Conservation (phyloP, 2,329 filamentous ascomycete species). For the Zymoseptoria ardabiliae region DNA sequence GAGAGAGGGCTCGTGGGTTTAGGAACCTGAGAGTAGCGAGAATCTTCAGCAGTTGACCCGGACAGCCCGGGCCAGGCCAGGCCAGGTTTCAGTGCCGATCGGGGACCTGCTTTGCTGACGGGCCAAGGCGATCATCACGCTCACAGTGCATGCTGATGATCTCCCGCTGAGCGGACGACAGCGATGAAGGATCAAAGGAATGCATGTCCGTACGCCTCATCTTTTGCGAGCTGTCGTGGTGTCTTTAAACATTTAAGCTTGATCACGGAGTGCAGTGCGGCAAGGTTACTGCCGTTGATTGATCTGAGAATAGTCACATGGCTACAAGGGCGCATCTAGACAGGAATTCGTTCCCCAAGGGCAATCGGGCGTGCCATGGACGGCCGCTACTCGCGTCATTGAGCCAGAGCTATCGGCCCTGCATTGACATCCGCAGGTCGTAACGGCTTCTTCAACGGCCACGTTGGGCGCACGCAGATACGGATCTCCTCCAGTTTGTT, state of each 20-base stretch:
- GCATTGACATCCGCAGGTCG: constrained; percentile 8
- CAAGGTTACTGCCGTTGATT: constrained; percentile 11
- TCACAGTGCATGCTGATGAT: background rate
- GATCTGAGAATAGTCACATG: constrained; percentile 19
- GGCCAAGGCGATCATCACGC: background rate
- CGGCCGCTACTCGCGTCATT: constrained; percentile 24
- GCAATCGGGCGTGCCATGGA: constrained; percentile 28
- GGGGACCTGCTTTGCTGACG: constrained; percentile 4
- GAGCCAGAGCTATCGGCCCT: constrained; percentile 16
- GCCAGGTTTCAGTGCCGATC: constrained; percentile 2
- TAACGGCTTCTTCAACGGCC: constrained; percentile 13
- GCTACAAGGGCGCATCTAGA: constrained; percentile 5
- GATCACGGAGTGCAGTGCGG: constrained; percentile 8
- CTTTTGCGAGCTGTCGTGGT: constrained; percentile 7
- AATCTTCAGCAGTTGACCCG: background rate
- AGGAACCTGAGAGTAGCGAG: constrained; percentile 14
- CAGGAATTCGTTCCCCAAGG: constrained; percentile 13
- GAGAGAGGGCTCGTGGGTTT: constrained; percentile 6
- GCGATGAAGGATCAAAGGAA: background rate
- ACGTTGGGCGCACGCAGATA: constrained; percentile 12
- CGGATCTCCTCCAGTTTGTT: constrained; percentile 10
- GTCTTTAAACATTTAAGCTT: constrained; percentile 14
- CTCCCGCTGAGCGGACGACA: constrained; percentile 1
- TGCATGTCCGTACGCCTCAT: background rate
- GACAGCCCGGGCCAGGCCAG: constrained; percentile 9